Conservation (phyloP, 1,284 basidiomycete species). For the Lentinula novae-zelandiae region DNA sequence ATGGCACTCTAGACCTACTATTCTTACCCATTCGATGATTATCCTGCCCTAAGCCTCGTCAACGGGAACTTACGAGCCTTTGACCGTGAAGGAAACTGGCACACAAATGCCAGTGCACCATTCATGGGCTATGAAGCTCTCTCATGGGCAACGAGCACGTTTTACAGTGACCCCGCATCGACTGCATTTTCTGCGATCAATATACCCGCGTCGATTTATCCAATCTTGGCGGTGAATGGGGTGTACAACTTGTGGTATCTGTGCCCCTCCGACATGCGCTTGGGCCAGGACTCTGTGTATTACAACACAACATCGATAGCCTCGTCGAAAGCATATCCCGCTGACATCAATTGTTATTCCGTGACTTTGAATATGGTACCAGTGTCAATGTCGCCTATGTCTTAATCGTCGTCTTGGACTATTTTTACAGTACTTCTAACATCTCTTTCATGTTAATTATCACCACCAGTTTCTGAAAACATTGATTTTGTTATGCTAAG, state of each 20-base stretch:
- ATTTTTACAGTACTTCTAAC: no score
- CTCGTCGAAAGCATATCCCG: neutral
- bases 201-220: slow-evolving; percentile 17
- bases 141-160: slow-evolving; percentile 30
- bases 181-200: slow-evolving; percentile 26
- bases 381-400: neutral
- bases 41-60: slow-evolving; percentile 28
- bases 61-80: slow-evolving; percentile 31
- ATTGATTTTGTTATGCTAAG: neutral
- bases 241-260: slow-evolving; percentile 31
- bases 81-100: slow-evolving; percentile 26
- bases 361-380: neutral
- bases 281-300: slow-evolving; percentile 2
- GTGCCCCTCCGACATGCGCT: slow-evolving; percentile 21
- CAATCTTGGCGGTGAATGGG: slow-evolving; percentile 29
- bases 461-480: no score
- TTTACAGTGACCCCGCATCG: slow-evolving; percentile 24
- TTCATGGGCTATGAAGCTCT: slow-evolving; percentile 20
- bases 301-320: neutral
- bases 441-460: no score
- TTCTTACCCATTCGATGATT: slow-evolving; percentile 39
- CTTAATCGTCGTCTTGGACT: no score
- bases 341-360: neutral
- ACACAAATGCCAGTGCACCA: slow-evolving; percentile 32
- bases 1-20: slow-evolving; percentile 30